A percentile compares a stretch with the other conserved stretches of the same genome.
phyloP scores from a whole-genome alignment of 2,329 filamentous ascomycete species.

The Periconia sp. region DNA sequence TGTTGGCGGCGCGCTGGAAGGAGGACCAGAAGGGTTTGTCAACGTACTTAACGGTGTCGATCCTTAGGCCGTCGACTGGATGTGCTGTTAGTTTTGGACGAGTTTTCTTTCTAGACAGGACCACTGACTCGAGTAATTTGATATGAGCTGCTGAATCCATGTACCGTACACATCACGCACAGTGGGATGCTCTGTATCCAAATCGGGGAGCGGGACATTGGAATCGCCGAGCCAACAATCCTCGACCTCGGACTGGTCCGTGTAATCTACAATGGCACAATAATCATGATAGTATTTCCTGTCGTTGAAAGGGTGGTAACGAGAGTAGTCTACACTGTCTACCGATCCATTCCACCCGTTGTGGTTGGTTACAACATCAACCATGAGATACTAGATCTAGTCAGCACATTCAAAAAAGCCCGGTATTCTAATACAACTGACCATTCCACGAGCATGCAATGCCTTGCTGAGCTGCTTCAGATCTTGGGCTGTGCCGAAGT shows the following conservation, averaged over 20 bases:
- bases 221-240: slow-evolving; percentile 56
- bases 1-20: slow-evolving; percentile 36
- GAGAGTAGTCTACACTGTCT: slow-evolving; percentile 55
- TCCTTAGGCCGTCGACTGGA: slow-evolving; percentile 42
- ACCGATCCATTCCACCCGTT: slow-evolving; percentile 55
- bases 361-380: slow-evolving; percentile 62
- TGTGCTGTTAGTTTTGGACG: neutral
- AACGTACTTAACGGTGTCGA: slow-evolving; percentile 45
- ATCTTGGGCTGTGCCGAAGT: slow-evolving; percentile 62
- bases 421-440: slow-evolving; percentile 18
- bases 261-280: slow-evolving; percentile 60
- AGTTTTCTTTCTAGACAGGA: neutral
- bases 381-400: slow-evolving; percentile 56
- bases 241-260: slow-evolving; percentile 50
- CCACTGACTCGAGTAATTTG: slow-evolving; percentile 39
- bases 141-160: slow-evolving; percentile 19
- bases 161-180: slow-evolving; percentile 13
- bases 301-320: slow-evolving; percentile 58
- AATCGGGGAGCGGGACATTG: slow-evolving; percentile 43
- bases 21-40: slow-evolving; percentile 38
- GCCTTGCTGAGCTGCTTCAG: slow-evolving; percentile 59
- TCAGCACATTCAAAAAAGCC: neutral
- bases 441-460: slow-evolving; percentile 59
- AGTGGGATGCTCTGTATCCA: slow-evolving; percentile 46
- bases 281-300: slow-evolving; percentile 62